Evolutionary conservation across 2,329 filamentous ascomycete genomes (phyloP).

Genomic region (Microdochium trichocladiopsis): DNA sequence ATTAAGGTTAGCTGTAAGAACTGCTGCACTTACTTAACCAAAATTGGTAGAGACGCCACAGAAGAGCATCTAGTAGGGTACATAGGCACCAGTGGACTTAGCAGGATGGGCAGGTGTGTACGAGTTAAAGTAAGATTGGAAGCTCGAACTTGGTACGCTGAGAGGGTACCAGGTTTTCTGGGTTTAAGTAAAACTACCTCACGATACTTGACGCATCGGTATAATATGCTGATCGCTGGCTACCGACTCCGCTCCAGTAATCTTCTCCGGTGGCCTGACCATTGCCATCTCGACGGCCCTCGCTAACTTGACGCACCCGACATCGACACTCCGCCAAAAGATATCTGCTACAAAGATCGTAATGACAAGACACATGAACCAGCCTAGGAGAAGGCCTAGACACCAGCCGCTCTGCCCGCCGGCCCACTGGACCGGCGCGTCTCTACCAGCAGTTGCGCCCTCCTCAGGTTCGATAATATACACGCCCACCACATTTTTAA

Average conservation of each 20-base stretch:
- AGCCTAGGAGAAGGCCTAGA: neutral
- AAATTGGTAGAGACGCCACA: too few relatives aligned
- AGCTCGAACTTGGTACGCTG: too few relatives aligned
- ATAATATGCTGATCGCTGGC: neutral
- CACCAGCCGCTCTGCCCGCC: neutral
- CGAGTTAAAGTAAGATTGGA: too few relatives aligned
- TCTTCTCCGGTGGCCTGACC: neutral
- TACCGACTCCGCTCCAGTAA: neutral
- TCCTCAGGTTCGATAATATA: slow-evolving; percentile 42
- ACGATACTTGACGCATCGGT: neutral
- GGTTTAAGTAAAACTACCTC: neutral
- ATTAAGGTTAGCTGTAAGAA: too few relatives aligned
- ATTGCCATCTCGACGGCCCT: neutral
- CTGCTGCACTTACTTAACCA: too few relatives aligned
- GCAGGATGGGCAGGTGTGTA: too few relatives aligned
- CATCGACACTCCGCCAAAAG: neutral
- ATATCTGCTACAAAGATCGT: neutral
- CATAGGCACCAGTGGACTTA: too few relatives aligned
- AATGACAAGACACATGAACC: neutral
- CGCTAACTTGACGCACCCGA: neutral
- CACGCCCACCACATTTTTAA: slow-evolving; percentile 17
- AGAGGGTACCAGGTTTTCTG: too few relatives aligned
- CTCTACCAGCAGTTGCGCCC: too few relatives aligned
- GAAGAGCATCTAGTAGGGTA: too few relatives aligned
- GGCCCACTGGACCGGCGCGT: neutral